phyloP scores from a whole-genome alignment of 495 filamentous ascomycete species.

The Stereocaulon alpinum region DNA sequence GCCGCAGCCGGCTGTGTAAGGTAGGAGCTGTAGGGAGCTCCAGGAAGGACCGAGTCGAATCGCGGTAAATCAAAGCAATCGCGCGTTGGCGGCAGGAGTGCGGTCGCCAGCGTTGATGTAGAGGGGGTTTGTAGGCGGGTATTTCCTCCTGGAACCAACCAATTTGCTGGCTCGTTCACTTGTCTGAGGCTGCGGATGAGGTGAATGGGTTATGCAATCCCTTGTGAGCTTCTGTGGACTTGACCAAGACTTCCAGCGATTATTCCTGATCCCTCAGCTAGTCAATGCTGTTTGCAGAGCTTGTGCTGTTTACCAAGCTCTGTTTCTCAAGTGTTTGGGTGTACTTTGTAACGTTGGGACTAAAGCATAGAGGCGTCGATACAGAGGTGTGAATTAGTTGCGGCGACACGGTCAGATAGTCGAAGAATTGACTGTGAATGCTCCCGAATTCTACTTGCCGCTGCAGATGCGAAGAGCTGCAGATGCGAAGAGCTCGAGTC shows the following conservation, averaged over 20 bases:
- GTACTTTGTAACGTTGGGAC: neutral
- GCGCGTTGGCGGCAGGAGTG: slow-evolving; percentile 12
- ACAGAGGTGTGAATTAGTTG: neutral
- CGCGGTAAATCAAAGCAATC: slow-evolving; percentile 16
- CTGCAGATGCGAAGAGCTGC: slow-evolving; percentile 5
- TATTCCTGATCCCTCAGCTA: neutral
- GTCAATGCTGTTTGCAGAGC: neutral
- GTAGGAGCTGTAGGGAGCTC: slow-evolving; percentile 4
- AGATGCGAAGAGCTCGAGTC: slow-evolving; percentile 5
- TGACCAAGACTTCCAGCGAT: neutral
- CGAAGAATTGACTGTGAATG: neutral
- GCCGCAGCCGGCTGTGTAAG: slow-evolving; percentile 7
- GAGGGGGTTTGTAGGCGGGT: neutral
- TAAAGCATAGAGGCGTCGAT: neutral
- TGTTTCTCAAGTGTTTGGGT: neutral
- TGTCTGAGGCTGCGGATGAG: neutral
- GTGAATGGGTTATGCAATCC: neutral
- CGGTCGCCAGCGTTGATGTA: slow-evolving; percentile 15
- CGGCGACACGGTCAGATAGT: neutral
- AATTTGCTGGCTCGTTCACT: neutral
- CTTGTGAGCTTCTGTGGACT: neutral
- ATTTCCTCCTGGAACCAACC: neutral
- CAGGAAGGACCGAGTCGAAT: slow-evolving; percentile 9
- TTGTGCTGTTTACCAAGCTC: neutral
- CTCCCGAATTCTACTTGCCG: neutral